Conservation (phyloP, 176 grass and related monocot genomes). For the Eragrostis curvula region DNA sequence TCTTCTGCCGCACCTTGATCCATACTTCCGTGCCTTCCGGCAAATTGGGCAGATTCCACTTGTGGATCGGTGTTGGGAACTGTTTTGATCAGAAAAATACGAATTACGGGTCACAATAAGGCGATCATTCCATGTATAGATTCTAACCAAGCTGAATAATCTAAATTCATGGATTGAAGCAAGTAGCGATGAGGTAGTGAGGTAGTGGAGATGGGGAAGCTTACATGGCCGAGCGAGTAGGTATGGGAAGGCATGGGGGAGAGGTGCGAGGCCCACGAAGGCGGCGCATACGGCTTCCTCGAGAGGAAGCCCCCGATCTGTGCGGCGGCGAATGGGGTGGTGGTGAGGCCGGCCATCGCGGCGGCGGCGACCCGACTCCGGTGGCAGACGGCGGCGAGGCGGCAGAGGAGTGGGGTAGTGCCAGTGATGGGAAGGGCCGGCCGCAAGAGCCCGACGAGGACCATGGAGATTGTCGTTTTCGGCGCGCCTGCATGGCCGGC, state of each 20-base stretch:
- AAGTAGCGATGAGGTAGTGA: background rate
- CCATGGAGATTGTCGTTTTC: slow-evolving; percentile 14
- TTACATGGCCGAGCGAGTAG: slow-evolving; percentile 79
- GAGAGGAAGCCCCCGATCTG: slow-evolving; percentile 76
- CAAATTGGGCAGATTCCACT: slow-evolving; percentile 90
- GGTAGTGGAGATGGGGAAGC: slow-evolving; percentile 9
- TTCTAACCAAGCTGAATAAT: background rate
- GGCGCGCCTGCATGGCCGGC: background rate
- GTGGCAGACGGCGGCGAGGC: slow-evolving; percentile 9
- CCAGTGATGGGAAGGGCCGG: slow-evolving; percentile 16
- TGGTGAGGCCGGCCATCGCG: slow-evolving; percentile 37
- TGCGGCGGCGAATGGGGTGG: slow-evolving; percentile 24
- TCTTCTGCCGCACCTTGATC: slow-evolving; percentile 74
- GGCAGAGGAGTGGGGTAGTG: slow-evolving; percentile 1
- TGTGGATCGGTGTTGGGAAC: slow-evolving; percentile 96
- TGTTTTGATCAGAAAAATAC: slow-evolving; percentile 35
- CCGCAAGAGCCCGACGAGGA: background rate
- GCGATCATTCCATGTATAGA: background rate
- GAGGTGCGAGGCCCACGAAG: slow-evolving; percentile 84
- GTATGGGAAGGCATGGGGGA: slow-evolving; percentile 63
- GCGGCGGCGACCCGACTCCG: slow-evolving; percentile 3
- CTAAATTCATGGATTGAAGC: background rate
- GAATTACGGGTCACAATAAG: background rate
- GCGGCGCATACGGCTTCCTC: slow-evolving; percentile 77
- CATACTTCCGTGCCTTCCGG: slow-evolving; percentile 89